These are phyloP conservation scores for Botrytis medusae DNA, from an alignment of 2,329 filamentous ascomycete genomes.

Conservation along the genomic window DNA sequence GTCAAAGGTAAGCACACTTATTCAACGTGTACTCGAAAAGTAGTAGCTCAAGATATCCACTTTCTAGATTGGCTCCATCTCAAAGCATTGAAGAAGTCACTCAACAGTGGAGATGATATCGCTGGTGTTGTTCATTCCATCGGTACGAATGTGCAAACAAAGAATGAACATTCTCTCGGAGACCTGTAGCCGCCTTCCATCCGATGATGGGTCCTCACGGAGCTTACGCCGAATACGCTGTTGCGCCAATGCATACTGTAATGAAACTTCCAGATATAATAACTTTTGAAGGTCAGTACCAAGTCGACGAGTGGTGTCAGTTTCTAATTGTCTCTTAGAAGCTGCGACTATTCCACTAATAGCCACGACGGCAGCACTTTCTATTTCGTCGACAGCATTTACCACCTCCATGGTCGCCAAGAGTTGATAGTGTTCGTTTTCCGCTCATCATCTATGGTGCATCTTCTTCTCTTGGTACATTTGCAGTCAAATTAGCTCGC, in stretches of 20 bases:
- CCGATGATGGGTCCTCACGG: constrained; percentile 51
- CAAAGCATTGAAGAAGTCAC: constrained; percentile 23
- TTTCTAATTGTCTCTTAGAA: constrained; percentile 43
- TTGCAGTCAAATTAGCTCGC: constrained; percentile 43
- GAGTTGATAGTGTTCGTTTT: constrained; percentile 33
- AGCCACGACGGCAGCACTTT: constrained; percentile 44
- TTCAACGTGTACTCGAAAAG: not conserved
- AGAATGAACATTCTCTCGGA: constrained; percentile 42
- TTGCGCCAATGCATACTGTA: constrained; percentile 54
- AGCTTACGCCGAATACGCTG: constrained; percentile 59
- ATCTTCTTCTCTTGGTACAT: constrained; percentile 55
- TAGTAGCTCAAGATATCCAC: not conserved
- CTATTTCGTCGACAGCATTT: constrained; percentile 42
- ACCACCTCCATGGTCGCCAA: constrained; percentile 41
- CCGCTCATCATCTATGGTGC: constrained; percentile 51
- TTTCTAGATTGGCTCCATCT: not conserved
- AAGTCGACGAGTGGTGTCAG: constrained; percentile 43
- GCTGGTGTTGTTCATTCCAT: constrained; percentile 47
- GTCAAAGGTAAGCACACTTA: constrained; percentile 12
- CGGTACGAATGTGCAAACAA: constrained; percentile 45
- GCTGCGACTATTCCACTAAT: constrained; percentile 46
- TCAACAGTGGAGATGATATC: constrained; percentile 37
- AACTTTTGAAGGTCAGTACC: constrained; percentile 27
- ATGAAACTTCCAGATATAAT: constrained; percentile 42
- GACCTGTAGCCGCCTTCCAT: constrained; percentile 49